Evolutionary conservation across 805 yeast genomes (phyloP).

Genomic region (Phaffomyces antillensis): DNA sequence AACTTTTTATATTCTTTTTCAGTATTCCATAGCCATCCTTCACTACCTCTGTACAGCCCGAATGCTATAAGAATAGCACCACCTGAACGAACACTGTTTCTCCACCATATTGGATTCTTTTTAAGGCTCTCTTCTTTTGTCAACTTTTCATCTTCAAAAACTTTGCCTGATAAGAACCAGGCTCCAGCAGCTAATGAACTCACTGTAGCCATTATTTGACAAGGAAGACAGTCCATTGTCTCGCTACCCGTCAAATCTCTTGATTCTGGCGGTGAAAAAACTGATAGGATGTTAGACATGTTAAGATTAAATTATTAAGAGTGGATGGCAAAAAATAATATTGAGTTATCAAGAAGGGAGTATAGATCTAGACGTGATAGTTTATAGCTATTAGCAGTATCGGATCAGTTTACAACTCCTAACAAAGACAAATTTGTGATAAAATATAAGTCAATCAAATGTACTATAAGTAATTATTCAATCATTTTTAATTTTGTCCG

Average conservation of each 20-base stretch:
- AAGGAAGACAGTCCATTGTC: conserved; percentile 52
- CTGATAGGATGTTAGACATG: conserved; percentile 20
- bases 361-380: no score
- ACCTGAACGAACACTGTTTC: conserved; percentile 38
- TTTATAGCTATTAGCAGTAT: no score
- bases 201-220: conserved; percentile 59
- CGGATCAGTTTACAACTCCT: no score
- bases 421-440: no score
- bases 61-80: conserved; percentile 50
- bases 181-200: conserved; percentile 55
- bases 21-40: conserved; percentile 52
- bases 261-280: conserved; percentile 21
- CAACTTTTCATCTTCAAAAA: conserved; percentile 37
- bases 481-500: no score
- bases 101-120: conserved; percentile 57
- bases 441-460: no score
- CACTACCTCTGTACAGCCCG: conserved; percentile 59
- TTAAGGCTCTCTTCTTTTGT: conserved; percentile 26
- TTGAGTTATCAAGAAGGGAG: no score
- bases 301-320: not conserved
- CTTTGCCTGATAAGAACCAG: conserved; percentile 50
- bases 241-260: conserved; percentile 31
- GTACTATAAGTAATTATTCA: no score
- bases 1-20: conserved; percentile 25
- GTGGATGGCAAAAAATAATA: no score